phyloP scores from a whole-genome alignment of 176 grass and related monocot genomes.

The Neostapfia colusana region DNA sequence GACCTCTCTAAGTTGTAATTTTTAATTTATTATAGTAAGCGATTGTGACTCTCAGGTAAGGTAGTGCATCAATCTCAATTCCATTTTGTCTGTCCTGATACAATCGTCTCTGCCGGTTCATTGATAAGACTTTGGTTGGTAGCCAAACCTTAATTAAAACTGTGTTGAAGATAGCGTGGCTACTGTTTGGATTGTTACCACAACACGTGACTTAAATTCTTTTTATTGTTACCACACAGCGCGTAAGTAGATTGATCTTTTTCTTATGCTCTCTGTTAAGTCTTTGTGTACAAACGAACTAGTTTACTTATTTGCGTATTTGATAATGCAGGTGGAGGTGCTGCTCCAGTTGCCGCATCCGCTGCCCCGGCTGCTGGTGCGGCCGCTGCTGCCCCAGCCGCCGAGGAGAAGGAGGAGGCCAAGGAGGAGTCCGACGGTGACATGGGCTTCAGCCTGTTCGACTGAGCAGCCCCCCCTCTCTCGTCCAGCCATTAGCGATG shows the following conservation, averaged over 20 bases:
- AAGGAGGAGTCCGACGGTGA: constrained; percentile 84
- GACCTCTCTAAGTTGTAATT: background rate
- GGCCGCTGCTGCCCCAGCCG: constrained; percentile 45
- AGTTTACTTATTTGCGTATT: background rate
- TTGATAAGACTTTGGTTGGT: too few species aligned
- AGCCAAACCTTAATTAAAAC: too few species aligned
- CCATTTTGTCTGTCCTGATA: background rate
- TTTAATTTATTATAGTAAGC: background rate
- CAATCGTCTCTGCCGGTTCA: background rate
- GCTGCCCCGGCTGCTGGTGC: constrained; percentile 54
- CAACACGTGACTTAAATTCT: too few species aligned
- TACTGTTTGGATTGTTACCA: too few species aligned
- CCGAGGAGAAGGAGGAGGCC: constrained; percentile 71
- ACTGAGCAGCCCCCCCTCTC: constrained; percentile 45
- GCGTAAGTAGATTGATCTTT: too few species aligned
- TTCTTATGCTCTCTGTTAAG: too few species aligned
- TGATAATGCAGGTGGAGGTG: constrained; percentile 59
- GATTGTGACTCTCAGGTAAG: too few species aligned
- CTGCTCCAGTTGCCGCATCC: constrained; percentile 45
- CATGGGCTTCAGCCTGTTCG: constrained; percentile 88
- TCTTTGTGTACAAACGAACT: background rate
- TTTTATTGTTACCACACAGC: too few species aligned
- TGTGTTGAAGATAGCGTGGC: too few species aligned
- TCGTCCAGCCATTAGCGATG: background rate
- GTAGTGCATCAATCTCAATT: too few species aligned